Conservation (phyloP, 1,284 basidiomycete genomes). For the Tilletia horrida region DNA sequence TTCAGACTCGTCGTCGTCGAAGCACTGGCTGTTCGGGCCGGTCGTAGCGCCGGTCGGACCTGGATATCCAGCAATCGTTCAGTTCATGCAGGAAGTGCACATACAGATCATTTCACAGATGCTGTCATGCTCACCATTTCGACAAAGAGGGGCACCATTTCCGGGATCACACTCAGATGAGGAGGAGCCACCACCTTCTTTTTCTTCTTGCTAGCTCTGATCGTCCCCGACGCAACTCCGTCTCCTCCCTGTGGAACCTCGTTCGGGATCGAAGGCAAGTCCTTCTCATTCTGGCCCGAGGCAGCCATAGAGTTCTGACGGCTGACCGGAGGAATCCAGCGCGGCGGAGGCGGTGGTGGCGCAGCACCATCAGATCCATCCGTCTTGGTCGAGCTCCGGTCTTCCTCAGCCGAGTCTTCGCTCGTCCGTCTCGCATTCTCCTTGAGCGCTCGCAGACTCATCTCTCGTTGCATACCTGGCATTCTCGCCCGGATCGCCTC, state of each 20-base stretch:
- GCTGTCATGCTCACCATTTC: slow-evolving; percentile 34
- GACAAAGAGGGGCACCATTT: slow-evolving; percentile 48
- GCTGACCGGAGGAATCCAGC: slow-evolving; percentile 32
- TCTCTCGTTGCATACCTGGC: slow-evolving; percentile 5
- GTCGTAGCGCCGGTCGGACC: slow-evolving; percentile 32
- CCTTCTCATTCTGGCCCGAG: slow-evolving; percentile 28
- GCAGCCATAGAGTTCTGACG: slow-evolving; percentile 30
- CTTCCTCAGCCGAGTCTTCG: slow-evolving; percentile 14
- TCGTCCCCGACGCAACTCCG: slow-evolving; percentile 15
- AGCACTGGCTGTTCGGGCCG: slow-evolving; percentile 34
- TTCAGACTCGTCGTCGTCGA: slow-evolving; percentile 21
- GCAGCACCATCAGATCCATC: not conserved
- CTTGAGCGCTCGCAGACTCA: not conserved
- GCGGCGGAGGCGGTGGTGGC: not conserved
- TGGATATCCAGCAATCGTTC: too few relatives aligned
- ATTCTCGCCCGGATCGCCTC: slow-evolving; percentile 3
- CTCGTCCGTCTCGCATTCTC: slow-evolving; percentile 8
- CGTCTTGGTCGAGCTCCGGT: not conserved
- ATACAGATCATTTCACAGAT: not conserved
- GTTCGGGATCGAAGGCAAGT: slow-evolving; percentile 34
- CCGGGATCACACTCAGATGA: slow-evolving; percentile 64
- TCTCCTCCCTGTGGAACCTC: slow-evolving; percentile 17
- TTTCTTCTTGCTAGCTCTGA: slow-evolving; percentile 38
- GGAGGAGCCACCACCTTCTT: slow-evolving; percentile 67
- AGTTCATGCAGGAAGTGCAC: not conserved